These are phyloP conservation scores for Claviceps lovelessii DNA, from an alignment of 2,329 filamentous ascomycete genomes.

Conservation along the genomic window DNA sequence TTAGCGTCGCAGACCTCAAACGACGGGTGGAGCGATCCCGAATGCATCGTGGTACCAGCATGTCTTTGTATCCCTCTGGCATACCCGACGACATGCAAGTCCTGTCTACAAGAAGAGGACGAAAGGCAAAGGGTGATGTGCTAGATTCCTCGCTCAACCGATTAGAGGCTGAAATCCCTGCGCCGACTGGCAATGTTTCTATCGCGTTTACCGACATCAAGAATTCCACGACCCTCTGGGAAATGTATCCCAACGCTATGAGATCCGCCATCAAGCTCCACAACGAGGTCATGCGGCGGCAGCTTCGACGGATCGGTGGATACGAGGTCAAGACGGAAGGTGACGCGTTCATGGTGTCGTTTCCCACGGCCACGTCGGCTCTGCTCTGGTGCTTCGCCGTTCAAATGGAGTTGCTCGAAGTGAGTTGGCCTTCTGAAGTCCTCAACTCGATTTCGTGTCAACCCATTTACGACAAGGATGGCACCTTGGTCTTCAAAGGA, in stretches of 20 bases:
- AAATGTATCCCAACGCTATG: conserved; percentile 90
- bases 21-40: conserved; percentile 62
- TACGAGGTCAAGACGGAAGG: conserved; percentile 99
- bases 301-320: conserved; percentile 82
- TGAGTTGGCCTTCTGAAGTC: conserved; percentile 87
- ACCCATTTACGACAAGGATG: conserved; percentile 68
- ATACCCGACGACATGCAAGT: conserved; percentile 57
- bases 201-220: conserved; percentile 99
- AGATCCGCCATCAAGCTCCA: conserved; percentile 91
- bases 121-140: conserved; percentile 47
- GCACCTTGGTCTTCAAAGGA: conserved; percentile 81
- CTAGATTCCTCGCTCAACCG: conserved; percentile 77
- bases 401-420: conserved; percentile 73
- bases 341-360: conserved; percentile 98
- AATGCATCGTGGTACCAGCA: conserved; percentile 62
- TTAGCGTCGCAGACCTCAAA: conserved; percentile 83
- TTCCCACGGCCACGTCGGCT: conserved; percentile 87
- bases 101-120: conserved; percentile 48
- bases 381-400: conserved; percentile 94
- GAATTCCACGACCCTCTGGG: conserved; percentile 92
- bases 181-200: conserved; percentile 77
- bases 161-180: conserved; percentile 79
- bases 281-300: conserved; percentile 90
- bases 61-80: conserved; percentile 68
- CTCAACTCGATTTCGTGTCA: conserved; percentile 75